A percentile compares a stretch with the other conserved stretches of the same genome.
Conservation (phyloP, 345 rosid species). For the Eucalyptus curtisii region DNA sequence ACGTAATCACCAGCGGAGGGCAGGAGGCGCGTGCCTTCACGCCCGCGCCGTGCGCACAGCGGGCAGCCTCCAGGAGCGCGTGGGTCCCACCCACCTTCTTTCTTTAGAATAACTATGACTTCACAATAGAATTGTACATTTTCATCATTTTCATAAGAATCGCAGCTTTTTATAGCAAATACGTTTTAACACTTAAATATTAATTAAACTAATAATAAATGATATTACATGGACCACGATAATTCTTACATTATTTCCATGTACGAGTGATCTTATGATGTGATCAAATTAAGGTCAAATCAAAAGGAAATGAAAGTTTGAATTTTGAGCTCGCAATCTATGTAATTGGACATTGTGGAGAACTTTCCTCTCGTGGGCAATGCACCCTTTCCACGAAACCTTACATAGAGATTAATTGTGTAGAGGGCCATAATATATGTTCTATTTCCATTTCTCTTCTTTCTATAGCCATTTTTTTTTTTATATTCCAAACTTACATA, state of each 20-base stretch:
- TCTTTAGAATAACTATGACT: no score
- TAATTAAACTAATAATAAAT: no score
- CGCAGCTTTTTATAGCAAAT: no score
- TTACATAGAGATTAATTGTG: not conserved
- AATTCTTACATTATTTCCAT: not conserved
- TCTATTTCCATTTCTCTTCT: not conserved
- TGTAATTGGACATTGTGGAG: not conserved
- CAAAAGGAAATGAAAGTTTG: not conserved
- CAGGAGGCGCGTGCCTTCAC: no score
- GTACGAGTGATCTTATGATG: rapidly evolving
- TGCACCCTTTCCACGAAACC: not conserved
- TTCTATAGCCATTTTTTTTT: not conserved
- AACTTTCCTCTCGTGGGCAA: not conserved
- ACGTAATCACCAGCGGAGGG: rapidly evolving
- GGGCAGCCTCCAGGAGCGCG: no score
- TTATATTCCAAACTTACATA: not conserved
- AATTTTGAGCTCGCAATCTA: not conserved
- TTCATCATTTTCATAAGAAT: no score
- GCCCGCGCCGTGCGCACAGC: no score
- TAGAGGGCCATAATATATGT: not conserved
- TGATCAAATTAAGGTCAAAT: not conserved
- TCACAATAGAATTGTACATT: no score
- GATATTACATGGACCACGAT: no score
- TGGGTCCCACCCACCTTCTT: no score
- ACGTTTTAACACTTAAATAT: no score